A percentile compares a stretch with the other conserved stretches of the same genome.
Evolutionary conservation across 1,139 yeast genomes (phyloP).

Genomic region (Torulaspora pretoriensis): DNA sequence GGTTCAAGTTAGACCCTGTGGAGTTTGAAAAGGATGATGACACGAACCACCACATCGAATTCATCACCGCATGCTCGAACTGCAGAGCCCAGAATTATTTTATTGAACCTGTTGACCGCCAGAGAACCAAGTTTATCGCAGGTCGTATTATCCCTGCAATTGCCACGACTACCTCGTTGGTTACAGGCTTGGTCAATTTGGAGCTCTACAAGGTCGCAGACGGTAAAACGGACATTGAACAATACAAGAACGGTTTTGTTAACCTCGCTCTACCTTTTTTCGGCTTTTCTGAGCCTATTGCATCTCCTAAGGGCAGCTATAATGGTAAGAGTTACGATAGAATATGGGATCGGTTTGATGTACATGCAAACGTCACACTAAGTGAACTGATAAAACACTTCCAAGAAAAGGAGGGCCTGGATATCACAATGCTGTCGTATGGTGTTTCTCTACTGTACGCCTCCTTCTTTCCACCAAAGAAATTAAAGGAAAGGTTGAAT

Average conservation of each 20-base stretch:
- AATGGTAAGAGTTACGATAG: slow-evolving; percentile 76
- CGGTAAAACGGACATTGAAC: slow-evolving; percentile 65
- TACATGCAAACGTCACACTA: slow-evolving; percentile 73
- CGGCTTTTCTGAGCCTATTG: slow-evolving; percentile 94
- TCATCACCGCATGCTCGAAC: slow-evolving; percentile 94
- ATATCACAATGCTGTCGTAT: slow-evolving; percentile 84
- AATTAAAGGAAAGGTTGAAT: slow-evolving; percentile 69
- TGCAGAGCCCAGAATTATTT: slow-evolving; percentile 90
- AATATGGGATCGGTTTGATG: slow-evolving; percentile 93
- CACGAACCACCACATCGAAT: slow-evolving; percentile 91
- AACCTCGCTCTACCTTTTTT: slow-evolving; percentile 93
- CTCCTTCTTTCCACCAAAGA: slow-evolving; percentile 88
- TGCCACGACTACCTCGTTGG: slow-evolving; percentile 96
- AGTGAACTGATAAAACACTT: slow-evolving; percentile 73
- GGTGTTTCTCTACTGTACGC: slow-evolving; percentile 90
- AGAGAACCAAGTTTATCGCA: slow-evolving; percentile 77
- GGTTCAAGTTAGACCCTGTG: slow-evolving; percentile 77
- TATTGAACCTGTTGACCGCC: slow-evolving; percentile 72
- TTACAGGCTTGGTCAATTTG: slow-evolving; percentile 88
- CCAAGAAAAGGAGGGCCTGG: slow-evolving; percentile 75
- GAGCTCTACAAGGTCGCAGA: slow-evolving; percentile 91
- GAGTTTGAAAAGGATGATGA: slow-evolving; percentile 98
- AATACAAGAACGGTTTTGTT: slow-evolving; percentile 89
- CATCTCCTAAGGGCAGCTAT: slow-evolving; percentile 76
- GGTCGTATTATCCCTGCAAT: slow-evolving; percentile 98